Percentiles rank a stretch among this genome's conserved stretches.
These are phyloP conservation scores for Hysterium pulicare DNA, from an alignment of 2,329 filamentous ascomycete genomes.

Conservation along the genomic window DNA sequence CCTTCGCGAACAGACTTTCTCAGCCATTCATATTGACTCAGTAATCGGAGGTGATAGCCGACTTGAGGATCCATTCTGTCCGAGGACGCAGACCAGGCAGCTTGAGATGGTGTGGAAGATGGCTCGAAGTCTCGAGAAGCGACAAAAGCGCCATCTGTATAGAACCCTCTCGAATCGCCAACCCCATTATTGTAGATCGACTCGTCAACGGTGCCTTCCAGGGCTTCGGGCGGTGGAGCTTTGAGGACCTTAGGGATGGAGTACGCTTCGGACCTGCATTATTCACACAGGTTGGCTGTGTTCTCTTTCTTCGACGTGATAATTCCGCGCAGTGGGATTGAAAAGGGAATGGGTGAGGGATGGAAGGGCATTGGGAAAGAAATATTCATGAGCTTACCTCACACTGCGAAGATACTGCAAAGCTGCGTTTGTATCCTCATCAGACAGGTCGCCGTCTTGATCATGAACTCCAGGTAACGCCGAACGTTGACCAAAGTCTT, in stretches of 20 bases:
- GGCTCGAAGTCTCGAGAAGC: conserved; percentile 50
- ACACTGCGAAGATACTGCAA: conserved; percentile 34
- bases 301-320: conserved; percentile 8
- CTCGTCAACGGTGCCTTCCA: conserved; percentile 19
- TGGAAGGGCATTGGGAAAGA: neutral
- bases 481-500: conserved; percentile 26
- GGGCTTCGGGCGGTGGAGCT: conserved; percentile 36
- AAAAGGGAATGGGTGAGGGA: neutral
- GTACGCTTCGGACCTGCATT: conserved; percentile 67
- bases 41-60: conserved; percentile 66
- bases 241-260: conserved; percentile 69
- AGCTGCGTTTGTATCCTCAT: conserved; percentile 27
- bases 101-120: conserved; percentile 1
- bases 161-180: conserved; percentile 62
- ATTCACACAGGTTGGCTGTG: conserved; percentile 15
- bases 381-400: conserved; percentile 20
- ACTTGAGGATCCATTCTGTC: conserved; percentile 53
- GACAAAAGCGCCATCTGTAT: conserved; percentile 75
- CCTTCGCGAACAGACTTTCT: conserved; percentile 58
- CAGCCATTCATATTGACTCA: conserved; percentile 62
- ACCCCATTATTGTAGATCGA: conserved; percentile 49
- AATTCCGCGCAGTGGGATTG: neutral
- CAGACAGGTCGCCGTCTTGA: conserved; percentile 20
- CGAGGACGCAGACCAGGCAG: too few species aligned
- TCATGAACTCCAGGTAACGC: conserved; percentile 27